Evolutionary conservation across 164 flowering plant species (phyloP), one percentile per base, ranked within the genome.

Genomic region (Nymphaea colorata): DNA sequence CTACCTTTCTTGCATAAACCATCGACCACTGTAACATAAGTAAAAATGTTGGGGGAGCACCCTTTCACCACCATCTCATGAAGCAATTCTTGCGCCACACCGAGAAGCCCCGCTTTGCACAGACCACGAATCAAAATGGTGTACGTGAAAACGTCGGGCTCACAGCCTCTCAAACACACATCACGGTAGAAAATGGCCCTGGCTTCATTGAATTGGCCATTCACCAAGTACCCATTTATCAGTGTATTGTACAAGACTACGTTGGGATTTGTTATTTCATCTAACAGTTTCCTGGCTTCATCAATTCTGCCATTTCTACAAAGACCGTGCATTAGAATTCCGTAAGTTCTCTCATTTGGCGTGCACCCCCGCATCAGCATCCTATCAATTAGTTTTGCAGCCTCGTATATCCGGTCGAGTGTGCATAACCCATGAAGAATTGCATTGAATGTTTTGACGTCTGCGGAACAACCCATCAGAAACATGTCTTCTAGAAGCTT

Each of bases 401-500:
- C 96, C 73, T 91, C 96, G 17, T 78, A 80, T 60, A 84, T 75
- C 64, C 87, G 84, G 41, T 70, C 76, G 18, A 68, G 70, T 76
- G 69, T 83, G 75, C 93, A 91, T 1, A 90, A 86, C 5, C 90
- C 86, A 66, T 74, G 70, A 66, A 91, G 75, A 64, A 88, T 79
- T 73, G 85, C 89, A 77, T 88, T 86, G 73, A 91, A 90, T 43
- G 99, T 90, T 60, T 84, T 75, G 18, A 83, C 84, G 79, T 91
- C 96, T 15, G 98, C 91, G 4, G 57, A 66, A 66, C 96, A 90
- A 25, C 92, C 86, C 98, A 91, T 91, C 63, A 86, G 71, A 73
- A 94, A 72, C 98, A 91, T 90, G 75, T 94, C 96, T 68, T 94
- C 96, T 76, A 91, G 72, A 66, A 88, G 85, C 66, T 74, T 81